Evolutionary conservation across 2,329 filamentous ascomycete genomes (phyloP), one percentile per base, ranked within the genome.

Genomic region (Fusarium tanahbumbuense): DNA sequence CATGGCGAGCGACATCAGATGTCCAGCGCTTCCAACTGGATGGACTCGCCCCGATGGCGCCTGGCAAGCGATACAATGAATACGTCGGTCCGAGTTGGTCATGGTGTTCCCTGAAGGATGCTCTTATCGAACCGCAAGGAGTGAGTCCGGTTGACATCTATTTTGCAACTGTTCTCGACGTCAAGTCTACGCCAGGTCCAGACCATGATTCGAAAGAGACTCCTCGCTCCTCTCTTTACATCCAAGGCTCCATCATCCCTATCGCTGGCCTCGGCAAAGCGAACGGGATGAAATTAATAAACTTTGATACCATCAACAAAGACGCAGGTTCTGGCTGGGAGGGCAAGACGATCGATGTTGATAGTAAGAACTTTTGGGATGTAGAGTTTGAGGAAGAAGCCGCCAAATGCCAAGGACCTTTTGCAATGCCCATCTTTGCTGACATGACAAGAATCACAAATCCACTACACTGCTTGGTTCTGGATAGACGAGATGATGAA

Each of bases 21-120:
- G 28, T 56, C 8, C 37, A 68, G 11, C 25, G 12, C 22, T 41
- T 48, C 5, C 37, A 44, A 20, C 13, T 62, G 1, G 37, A 37
- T 27, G 46, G 56, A 6, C 67, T 32, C 11, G 16, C 56, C 3
- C 25, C 56, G 22, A 25, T 49, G 9, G 47, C 37, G 11, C 45
- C 54, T 18, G 57, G 65, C 2, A 45, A 46, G 20, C 46, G 61
- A 4, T 46, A 56, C 1, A 6, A 45, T 2, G 4, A 55, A 9
- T 60, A 66, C 10, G 3, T 66, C 9, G 53, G 57, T 7, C 67
- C 67, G 2, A 56, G 49, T 1, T 66, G 65, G 65, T 68, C 61
- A 1, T 69, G 65, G 67, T 70, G 46, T 32, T 70, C 67, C 6
- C 6, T 70, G 11, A 62, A 62, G n/a, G 37, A 66, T 20, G n/a